Base-by-base conservation (phyloP, 768 basidiomycete genomes). In the Phallus indusiatus region DNA sequence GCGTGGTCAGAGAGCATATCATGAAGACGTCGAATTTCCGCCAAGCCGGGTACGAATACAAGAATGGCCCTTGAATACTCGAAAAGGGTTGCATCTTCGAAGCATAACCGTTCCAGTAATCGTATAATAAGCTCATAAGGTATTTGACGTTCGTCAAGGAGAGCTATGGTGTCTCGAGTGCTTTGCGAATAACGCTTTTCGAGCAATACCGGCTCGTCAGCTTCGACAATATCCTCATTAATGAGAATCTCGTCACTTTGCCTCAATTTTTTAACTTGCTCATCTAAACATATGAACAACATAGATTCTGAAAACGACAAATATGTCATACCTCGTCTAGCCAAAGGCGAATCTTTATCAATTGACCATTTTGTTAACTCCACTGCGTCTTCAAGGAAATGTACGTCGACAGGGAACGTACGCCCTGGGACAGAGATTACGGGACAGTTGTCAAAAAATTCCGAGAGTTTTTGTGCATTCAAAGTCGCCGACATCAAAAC, bases 401-500 rank as follows among this genome's bases (percentile, higher is more conserved):
- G 77, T 18, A 87, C 76, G 54, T 89, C 84, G 5, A 98, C 95
- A 34, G 95, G 95, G 73, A 90, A 98, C 1, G 94, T 97, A 17
- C 95, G 82, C 2, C 95, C 96, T 17, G 94, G 94, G 28, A 99
- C 89, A 60, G 86, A 83, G 12, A 98, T 76, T 17, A 84, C 81
- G 0, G 92, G 91, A 65, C 77, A 78, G 50, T 82, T 82, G n/a
- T 86, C 90, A 68, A 98, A 96, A 70, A 86, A 97, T 14, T 71
- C 73, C 11, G 94, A 89, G 46, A 98, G 83, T 74, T 94, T 94
- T 57, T 90, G 85, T 1, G 91, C 85, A 64, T 99, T 93, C 22
- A 96, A 77, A 0, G 96, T 99, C 0, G 96, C 95, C 34, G 93
- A 95, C 95, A 99, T 99, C 51, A 98, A 78, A 16, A 97, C 82